phyloP scores from a whole-genome alignment of 257 asterid genomes.

The Solanum lycopersicoides region DNA sequence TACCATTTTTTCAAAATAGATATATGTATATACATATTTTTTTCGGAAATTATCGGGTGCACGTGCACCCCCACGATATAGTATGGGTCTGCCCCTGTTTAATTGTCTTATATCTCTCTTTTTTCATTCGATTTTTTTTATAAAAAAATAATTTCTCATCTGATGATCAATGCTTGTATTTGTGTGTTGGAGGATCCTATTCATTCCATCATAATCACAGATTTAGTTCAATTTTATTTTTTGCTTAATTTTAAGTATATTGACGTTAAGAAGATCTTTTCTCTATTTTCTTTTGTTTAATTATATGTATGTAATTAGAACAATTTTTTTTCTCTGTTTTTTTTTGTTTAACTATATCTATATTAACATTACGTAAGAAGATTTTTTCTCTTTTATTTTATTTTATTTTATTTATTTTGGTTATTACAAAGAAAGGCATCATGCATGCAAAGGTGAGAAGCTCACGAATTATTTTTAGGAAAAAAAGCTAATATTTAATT shows the following conservation, averaged over 20 bases:
- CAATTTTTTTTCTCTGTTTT: background rate
- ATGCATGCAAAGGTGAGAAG: background rate
- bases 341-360: background rate
- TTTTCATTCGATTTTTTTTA: background rate
- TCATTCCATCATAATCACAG: background rate
- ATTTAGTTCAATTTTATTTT: background rate
- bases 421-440: background rate
- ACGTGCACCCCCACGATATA: no score
- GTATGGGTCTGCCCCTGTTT: no score
- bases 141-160: background rate
- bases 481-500: background rate
- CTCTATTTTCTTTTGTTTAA: background rate
- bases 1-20: no score
- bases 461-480: background rate
- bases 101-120: background rate
- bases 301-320: no score
- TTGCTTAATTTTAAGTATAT: background rate
- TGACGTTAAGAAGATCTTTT: background rate
- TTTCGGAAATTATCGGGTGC: no score
- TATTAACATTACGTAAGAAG: background rate
- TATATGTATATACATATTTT: no score
- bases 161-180: background rate
- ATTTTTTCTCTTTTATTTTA: background rate
- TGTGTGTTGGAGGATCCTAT: background rate
- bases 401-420: background rate